phyloP scores from a whole-genome alignment of 23 red algal genomes.

The Gracilaria gracilis region DNA sequence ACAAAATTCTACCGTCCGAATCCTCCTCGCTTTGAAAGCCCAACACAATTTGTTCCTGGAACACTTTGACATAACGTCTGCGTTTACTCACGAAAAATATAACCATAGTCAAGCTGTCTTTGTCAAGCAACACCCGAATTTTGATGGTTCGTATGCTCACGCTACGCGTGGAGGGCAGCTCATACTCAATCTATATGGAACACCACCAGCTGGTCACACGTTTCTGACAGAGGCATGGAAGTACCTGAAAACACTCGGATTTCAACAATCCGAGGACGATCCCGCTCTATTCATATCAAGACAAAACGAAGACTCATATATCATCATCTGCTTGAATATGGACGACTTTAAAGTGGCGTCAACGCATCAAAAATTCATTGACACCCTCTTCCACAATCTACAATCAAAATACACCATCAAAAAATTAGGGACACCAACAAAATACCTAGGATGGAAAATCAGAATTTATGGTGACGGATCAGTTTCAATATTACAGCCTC shows the following conservation, averaged over 20 bases:
- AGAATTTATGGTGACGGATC: neutral
- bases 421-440: neutral
- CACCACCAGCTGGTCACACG: neutral
- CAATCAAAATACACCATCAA: neutral
- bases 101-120: neutral
- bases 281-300: neutral
- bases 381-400: neutral
- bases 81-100: conserved; percentile 28
- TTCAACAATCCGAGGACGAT: neutral
- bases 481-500: neutral
- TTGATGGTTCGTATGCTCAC: neutral
- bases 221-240: neutral
- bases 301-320: neutral
- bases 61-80: conserved; percentile 41
- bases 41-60: neutral
- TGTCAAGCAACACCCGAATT: neutral
- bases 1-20: neutral
- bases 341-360: neutral
- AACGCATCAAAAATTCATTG: neutral
- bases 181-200: neutral
- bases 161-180: neutral
- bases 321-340: neutral
- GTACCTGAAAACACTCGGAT: neutral
- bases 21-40: neutral
- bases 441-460: neutral